Conservation (phyloP, 768 basidiomycete species). For the Pisolithus sp. region DNA sequence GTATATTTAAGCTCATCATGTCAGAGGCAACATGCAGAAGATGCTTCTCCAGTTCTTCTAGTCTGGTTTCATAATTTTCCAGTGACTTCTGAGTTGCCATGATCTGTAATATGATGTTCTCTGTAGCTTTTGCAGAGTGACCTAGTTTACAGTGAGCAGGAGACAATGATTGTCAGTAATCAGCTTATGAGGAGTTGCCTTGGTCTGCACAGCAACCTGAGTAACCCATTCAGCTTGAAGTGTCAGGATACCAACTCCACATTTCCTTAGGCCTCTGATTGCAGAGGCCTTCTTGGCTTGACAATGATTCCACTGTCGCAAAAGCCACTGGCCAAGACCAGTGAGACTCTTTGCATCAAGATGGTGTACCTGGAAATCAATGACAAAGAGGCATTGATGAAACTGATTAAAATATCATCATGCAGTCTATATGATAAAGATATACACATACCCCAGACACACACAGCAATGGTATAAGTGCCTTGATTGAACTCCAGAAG, state of each 20-base stretch:
- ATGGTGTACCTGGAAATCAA: constrained; percentile 22
- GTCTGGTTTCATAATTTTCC: neutral
- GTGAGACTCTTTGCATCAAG: constrained; percentile 7
- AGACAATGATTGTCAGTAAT: neutral
- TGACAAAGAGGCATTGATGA: constrained; percentile 20
- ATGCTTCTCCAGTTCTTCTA: constrained; percentile 3
- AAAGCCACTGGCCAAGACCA: constrained; percentile 13
- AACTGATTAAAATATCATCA: constrained; percentile 16
- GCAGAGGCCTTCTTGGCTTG: constrained; percentile 4
- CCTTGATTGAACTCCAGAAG: constrained; percentile 18
- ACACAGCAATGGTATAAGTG: constrained; percentile 13
- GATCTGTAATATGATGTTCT: neutral
- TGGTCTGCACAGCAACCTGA: constrained; percentile 17
- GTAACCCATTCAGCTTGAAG: constrained; percentile 11
- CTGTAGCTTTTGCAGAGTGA: neutral
- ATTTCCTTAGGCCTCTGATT: neutral
- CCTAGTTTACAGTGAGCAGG: neutral
- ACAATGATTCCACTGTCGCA: constrained; percentile 3
- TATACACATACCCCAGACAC: constrained; percentile 14
- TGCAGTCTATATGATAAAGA: neutral
- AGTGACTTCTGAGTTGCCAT: neutral
- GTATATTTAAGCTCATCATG: neutral
- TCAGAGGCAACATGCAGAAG: neutral
- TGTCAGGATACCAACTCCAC: neutral
- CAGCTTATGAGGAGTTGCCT: constrained; percentile 1